A percentile compares a stretch with the other conserved stretches of the same genome.
Conservation (phyloP, 352 stramenopile genomes). For the Pythium dissimile region DNA sequence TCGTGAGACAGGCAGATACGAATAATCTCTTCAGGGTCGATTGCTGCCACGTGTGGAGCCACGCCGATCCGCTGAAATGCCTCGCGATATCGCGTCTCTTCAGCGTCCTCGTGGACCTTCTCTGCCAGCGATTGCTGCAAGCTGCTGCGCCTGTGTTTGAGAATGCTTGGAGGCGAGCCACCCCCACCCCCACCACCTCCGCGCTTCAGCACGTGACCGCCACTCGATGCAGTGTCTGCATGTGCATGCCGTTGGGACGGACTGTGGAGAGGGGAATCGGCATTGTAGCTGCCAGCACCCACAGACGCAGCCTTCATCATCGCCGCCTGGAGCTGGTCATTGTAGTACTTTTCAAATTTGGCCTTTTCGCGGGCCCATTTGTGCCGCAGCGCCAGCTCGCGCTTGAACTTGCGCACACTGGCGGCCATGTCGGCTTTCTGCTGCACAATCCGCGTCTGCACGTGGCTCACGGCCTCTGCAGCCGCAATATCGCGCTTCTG, state of each 20-base stretch:
- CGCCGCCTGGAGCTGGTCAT: conserved; percentile 50
- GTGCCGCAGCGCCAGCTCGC: conserved; percentile 62
- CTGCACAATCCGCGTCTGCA: conserved; percentile 57
- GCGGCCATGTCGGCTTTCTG: conserved; percentile 68
- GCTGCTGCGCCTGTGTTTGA: conserved; percentile 13
- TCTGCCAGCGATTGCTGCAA: not conserved
- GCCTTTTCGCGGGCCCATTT: conserved; percentile 78
- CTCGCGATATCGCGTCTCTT: conserved; percentile 37
- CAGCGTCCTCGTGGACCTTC: conserved; percentile 12
- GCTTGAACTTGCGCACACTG: conserved; percentile 57
- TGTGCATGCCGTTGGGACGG: too few relatives aligned
- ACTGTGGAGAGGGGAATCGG: too few relatives aligned
- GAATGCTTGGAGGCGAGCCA: conserved; percentile 3
- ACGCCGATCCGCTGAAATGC: conserved; percentile 75
- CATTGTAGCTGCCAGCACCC: not conserved
- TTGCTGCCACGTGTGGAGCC: conserved; percentile 39
- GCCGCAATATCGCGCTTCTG: conserved; percentile 75
- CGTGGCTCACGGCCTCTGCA: conserved; percentile 65
- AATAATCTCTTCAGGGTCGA: conserved; percentile 71
- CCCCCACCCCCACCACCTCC: too few relatives aligned
- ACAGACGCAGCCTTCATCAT: conserved; percentile 1
- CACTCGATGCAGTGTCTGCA: too few relatives aligned
- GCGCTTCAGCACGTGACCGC: too few relatives aligned
- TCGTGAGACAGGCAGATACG: conserved; percentile 62
- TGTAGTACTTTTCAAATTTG: conserved; percentile 86